Conservation (phyloP, 2,329 filamentous ascomycete genomes). For the Ambrosiella cleistominuta region DNA sequence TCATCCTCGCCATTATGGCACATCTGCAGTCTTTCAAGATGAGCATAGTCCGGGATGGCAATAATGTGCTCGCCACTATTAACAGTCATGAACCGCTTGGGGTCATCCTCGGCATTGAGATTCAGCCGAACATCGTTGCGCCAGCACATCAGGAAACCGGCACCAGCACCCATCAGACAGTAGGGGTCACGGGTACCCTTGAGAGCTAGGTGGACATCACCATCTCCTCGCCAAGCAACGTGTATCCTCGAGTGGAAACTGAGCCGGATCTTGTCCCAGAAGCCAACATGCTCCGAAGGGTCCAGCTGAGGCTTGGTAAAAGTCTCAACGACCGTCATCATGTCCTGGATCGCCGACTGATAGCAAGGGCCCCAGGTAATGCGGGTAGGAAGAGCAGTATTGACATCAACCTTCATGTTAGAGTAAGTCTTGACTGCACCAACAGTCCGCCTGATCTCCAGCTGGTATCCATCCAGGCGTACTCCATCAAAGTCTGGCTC, state of each 20-base stretch:
- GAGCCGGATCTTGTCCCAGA: constrained; percentile 96
- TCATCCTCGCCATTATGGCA: constrained; percentile 35
- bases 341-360: constrained; percentile 93
- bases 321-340: constrained; percentile 98
- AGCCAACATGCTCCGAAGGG: constrained; percentile 81
- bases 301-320: constrained; percentile 94
- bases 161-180: constrained; percentile 75
- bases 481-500: constrained; percentile 14
- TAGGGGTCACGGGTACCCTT: constrained; percentile 92
- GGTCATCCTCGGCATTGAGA: constrained; percentile 69
- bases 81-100: constrained; percentile 85
- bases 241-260: constrained; percentile 84
- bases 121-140: constrained; percentile 81
- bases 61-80: constrained; percentile 91
- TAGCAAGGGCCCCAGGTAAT: constrained; percentile 97
- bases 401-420: constrained; percentile 79
- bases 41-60: constrained; percentile 83
- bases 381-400: constrained; percentile 76
- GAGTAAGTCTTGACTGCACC: constrained; percentile 94
- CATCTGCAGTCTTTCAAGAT: constrained; percentile 56
- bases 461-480: constrained; percentile 43
- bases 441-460: constrained; percentile 79
- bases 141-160: constrained; percentile 97
- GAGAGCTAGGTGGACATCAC: constrained; percentile 81
- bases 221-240: constrained; percentile 84